Evolutionary conservation across 2,329 filamentous ascomycete genomes (phyloP).

Genomic region (Cladosporium velox): DNA sequence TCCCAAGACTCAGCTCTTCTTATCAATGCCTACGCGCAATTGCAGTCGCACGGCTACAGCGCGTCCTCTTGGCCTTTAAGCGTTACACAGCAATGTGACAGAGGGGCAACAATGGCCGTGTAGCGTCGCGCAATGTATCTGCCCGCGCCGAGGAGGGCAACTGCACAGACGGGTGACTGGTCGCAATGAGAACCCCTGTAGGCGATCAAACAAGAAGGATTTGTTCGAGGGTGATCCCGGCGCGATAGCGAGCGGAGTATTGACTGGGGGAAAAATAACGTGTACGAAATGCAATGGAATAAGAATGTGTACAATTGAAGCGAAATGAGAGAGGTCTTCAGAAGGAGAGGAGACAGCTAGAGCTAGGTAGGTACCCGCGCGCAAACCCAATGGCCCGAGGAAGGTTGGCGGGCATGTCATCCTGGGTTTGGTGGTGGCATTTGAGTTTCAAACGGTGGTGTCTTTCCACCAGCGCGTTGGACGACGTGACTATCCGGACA

Average conservation of each 20-base stretch:
- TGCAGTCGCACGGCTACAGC: constrained; percentile 1
- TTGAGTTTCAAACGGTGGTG: constrained; percentile 15
- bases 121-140: constrained; percentile 15
- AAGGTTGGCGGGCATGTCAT: constrained; percentile 7
- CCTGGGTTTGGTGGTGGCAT: constrained; percentile 10
- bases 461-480: background rate
- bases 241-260: background rate
- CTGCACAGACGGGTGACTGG: constrained; percentile 13
- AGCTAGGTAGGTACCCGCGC: background rate
- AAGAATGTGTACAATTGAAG: constrained; percentile 1
- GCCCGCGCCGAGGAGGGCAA: background rate
- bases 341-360: background rate
- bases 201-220: constrained; percentile 18
- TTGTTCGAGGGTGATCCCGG: constrained; percentile 3
- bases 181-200: constrained; percentile 14
- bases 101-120: constrained; percentile 5
- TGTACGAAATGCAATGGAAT: background rate
- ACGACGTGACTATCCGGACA: constrained; percentile 7
- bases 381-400: background rate
- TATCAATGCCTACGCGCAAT: constrained; percentile 12
- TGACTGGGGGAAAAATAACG: background rate
- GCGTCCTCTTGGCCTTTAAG: background rate
- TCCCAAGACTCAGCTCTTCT: background rate
- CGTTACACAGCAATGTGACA: constrained; percentile 16
- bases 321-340: background rate